phyloP scores from a whole-genome alignment of 306 rosid genomes.

The Pyrus betulifolia region DNA sequence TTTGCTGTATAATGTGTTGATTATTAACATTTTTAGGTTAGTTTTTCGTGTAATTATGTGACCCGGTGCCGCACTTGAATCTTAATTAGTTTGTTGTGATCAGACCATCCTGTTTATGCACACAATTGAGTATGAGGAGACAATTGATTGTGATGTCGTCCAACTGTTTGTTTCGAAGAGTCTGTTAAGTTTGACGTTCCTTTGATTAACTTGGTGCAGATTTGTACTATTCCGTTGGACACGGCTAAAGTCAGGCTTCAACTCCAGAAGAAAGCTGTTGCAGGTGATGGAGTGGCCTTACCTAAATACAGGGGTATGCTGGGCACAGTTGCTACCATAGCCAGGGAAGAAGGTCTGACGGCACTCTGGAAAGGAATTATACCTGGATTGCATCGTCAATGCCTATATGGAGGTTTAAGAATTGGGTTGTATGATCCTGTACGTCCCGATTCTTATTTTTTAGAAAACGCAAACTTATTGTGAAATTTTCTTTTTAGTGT shows the following conservation, averaged over 20 bases:
- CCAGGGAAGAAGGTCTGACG: conserved; percentile 85
- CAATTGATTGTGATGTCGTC: not conserved
- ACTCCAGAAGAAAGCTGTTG: conserved; percentile 70
- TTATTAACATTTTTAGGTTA: not conserved
- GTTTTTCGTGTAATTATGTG: not conserved
- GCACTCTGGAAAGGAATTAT: conserved; percentile 94
- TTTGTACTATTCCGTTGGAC: conserved; percentile 87
- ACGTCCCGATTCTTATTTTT: conserved; percentile 19
- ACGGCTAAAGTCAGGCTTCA: conserved; percentile 99
- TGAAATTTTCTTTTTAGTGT: conserved; percentile 4
- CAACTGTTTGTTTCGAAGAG: not conserved
- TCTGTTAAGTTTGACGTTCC: not conserved
- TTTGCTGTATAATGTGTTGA: not conserved
- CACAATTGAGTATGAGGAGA: not conserved
- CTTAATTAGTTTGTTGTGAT: not conserved
- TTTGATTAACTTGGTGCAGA: conserved; percentile 36
- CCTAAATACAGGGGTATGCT: conserved; percentile 92
- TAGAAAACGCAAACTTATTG: not conserved
- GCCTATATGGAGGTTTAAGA: conserved; percentile 83
- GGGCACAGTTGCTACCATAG: conserved; percentile 88
- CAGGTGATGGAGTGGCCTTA: conserved; percentile 45
- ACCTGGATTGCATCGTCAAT: conserved; percentile 93
- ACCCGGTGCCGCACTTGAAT: not conserved
- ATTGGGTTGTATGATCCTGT: conserved; percentile 94
- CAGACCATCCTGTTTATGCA: not conserved